Percentiles rank a stretch among this genome's conserved stretches.
phyloP scores from a whole-genome alignment of 345 rosid species.

The Rhodomyrtus tomentosa region DNA sequence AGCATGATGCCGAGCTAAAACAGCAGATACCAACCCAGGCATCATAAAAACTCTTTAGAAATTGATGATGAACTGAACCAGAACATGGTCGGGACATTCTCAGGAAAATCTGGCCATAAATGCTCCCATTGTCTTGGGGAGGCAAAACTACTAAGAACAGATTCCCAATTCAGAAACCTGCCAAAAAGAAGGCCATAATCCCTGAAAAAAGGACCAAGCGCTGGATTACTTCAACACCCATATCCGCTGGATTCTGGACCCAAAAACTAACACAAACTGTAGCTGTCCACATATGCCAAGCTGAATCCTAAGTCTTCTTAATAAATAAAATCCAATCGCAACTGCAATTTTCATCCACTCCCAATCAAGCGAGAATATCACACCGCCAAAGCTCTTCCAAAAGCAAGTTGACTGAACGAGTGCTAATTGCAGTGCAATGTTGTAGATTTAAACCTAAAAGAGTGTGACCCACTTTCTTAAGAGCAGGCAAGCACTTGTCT shows the following conservation, averaged over 20 bases:
- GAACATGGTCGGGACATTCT: slow-evolving; percentile 30
- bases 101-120: slow-evolving; percentile 34
- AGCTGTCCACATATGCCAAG: not conserved
- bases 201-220: slow-evolving; percentile 46
- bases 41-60: slow-evolving; percentile 8
- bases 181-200: slow-evolving; percentile 36
- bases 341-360: not conserved
- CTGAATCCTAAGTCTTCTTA: not conserved
- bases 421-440: slow-evolving; percentile 56
- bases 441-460: slow-evolving; percentile 72
- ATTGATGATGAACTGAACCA: slow-evolving; percentile 4
- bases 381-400: slow-evolving; percentile 69
- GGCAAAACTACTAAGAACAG: slow-evolving; percentile 29
- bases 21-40: slow-evolving; percentile 18
- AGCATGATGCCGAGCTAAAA: slow-evolving; percentile 16
- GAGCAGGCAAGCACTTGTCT: slow-evolving; percentile 45
- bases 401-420: slow-evolving; percentile 39
- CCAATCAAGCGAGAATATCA: slow-evolving; percentile 61
- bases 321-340: not conserved
- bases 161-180: slow-evolving; percentile 27
- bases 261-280: slow-evolving; percentile 42
- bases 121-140: not conserved
- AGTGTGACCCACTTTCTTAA: slow-evolving; percentile 48
- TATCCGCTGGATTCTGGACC: slow-evolving; percentile 31
- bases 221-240: slow-evolving; percentile 28